Evolutionary conservation across 1,284 basidiomycete species (phyloP).

Genomic region (Pseudozyma thailandica): DNA sequence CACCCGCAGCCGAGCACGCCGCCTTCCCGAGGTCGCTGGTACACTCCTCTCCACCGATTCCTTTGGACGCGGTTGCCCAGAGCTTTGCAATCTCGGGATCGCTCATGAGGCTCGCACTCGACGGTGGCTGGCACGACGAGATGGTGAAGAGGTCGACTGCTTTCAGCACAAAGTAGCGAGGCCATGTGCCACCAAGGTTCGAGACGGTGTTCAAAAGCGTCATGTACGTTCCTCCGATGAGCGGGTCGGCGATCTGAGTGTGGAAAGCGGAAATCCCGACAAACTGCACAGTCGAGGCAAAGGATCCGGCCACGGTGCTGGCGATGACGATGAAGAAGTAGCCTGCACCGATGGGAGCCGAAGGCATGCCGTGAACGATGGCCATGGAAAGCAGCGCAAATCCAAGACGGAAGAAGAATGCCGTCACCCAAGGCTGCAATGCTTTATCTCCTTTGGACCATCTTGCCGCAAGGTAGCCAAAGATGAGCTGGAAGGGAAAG

Average conservation of each 20-base stretch:
- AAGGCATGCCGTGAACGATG: conserved; percentile 86
- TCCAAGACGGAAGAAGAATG: conserved; percentile 86
- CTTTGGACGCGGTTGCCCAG: conserved; percentile 34
- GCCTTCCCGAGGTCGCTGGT: conserved; percentile 75
- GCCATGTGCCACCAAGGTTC: conserved; percentile 98
- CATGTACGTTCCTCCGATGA: conserved; percentile 79
- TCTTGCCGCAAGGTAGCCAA: conserved; percentile 93
- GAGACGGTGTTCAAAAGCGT: conserved; percentile 91
- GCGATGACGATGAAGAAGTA: conserved; percentile 84
- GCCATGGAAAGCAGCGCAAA: conserved; percentile 78
- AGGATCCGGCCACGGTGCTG: conserved; percentile 85
- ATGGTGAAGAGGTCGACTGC: conserved; percentile 64
- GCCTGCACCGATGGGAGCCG: conserved; percentile 71
- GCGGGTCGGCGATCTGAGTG: conserved; percentile 92
- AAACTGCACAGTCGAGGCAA: conserved; percentile 96
- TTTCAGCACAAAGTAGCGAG: conserved; percentile 89
- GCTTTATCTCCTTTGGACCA: conserved; percentile 74
- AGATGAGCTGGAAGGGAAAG: conserved; percentile 96
- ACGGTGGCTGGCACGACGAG: conserved; percentile 51
- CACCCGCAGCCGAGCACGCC: conserved; percentile 79
- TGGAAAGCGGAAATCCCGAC: conserved; percentile 98
- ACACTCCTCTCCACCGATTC: conserved; percentile 53
- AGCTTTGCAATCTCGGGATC: conserved; percentile 40
- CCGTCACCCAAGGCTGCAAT: conserved; percentile 78
- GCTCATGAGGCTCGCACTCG: conserved; percentile 27